phyloP scores from a whole-genome alignment of 305 asterid species.

The Stenogyne calaminthoides region DNA sequence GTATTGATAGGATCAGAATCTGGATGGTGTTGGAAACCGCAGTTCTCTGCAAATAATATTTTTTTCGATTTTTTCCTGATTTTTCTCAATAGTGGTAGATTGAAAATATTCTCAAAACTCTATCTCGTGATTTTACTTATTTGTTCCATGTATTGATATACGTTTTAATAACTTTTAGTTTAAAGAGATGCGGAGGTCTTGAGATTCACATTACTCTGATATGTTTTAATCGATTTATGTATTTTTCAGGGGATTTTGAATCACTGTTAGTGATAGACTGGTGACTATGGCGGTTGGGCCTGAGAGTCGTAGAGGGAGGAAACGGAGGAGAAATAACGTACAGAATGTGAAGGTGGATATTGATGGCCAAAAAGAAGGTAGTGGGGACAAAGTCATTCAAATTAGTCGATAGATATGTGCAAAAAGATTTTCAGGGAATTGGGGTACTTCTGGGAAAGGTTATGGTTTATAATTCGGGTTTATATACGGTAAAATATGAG shows the following conservation, averaged over 20 bases:
- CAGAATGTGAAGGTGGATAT: conserved; percentile 44
- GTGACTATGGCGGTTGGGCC: conserved; percentile 43
- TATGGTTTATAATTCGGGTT: conserved; percentile 56
- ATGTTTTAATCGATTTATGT: conserved; percentile 26
- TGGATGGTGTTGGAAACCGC: conserved; percentile 15
- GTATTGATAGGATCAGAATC: conserved; percentile 10
- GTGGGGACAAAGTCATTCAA: conserved; percentile 50
- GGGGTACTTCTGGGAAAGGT: conserved; percentile 77
- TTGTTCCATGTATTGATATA: neutral
- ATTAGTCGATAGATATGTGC: conserved; percentile 71
- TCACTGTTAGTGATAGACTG: conserved; percentile 51
- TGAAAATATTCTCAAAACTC: conserved; percentile 3
- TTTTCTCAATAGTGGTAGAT: neutral
- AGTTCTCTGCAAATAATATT: neutral
- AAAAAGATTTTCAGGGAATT: conserved; percentile 68
- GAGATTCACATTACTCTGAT: conserved; percentile 17
- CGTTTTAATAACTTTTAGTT: neutral
- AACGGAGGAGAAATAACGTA: conserved; percentile 65
- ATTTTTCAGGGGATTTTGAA: conserved; percentile 26
- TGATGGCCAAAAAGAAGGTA: conserved; percentile 52
- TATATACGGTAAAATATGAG: conserved; percentile 79
- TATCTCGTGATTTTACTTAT: neutral
- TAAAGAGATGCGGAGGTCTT: conserved; percentile 8
- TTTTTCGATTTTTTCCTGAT: neutral
- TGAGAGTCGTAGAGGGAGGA: conserved; percentile 70